These are phyloP conservation scores for Starmerella bombi DNA, from an alignment of 805 yeast species.

Conservation along the genomic window DNA sequence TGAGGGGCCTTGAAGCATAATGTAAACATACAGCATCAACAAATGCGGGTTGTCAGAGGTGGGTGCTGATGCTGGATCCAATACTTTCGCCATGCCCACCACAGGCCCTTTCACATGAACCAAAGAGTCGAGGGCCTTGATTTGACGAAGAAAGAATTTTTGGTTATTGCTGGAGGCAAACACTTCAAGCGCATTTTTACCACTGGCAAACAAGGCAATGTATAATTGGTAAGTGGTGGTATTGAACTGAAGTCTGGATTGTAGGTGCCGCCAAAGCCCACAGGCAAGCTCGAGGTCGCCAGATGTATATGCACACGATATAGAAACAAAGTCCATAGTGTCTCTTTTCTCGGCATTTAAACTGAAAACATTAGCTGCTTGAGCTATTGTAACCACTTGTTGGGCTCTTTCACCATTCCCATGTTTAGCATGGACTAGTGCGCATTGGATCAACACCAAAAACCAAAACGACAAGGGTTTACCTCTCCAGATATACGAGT, in stretches of 20 bases:
- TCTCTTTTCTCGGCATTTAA: constrained; percentile 49
- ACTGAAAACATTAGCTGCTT: constrained; percentile 62
- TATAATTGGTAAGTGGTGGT: constrained; percentile 55
- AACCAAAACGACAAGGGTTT: constrained; percentile 73
- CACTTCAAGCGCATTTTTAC: constrained; percentile 43
- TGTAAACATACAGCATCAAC: constrained; percentile 63
- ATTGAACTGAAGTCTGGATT: constrained; percentile 63
- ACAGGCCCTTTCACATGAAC: constrained; percentile 38
- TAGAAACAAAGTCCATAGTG: constrained; percentile 48
- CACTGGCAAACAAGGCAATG: constrained; percentile 51
- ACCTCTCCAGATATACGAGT: constrained; percentile 48
- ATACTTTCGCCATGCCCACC: constrained; percentile 67
- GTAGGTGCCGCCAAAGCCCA: constrained; percentile 46
- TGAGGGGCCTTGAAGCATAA: constrained; percentile 68
- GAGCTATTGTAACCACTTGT: constrained; percentile 59
- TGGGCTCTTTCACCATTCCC: constrained; percentile 51
- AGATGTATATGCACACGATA: constrained; percentile 41
- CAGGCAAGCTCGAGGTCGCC: constrained; percentile 44
- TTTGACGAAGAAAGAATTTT: constrained; percentile 75
- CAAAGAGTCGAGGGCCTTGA: constrained; percentile 75
- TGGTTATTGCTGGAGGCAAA: constrained; percentile 74
- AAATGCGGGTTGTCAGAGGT: constrained; percentile 43
- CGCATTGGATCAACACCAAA: constrained; percentile 64
- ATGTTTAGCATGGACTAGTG: constrained; percentile 50
- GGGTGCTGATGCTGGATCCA: constrained; percentile 14